Base-by-base conservation (phyloP, 352 stramenopile genomes). In the Phytophthora sojae region DNA sequence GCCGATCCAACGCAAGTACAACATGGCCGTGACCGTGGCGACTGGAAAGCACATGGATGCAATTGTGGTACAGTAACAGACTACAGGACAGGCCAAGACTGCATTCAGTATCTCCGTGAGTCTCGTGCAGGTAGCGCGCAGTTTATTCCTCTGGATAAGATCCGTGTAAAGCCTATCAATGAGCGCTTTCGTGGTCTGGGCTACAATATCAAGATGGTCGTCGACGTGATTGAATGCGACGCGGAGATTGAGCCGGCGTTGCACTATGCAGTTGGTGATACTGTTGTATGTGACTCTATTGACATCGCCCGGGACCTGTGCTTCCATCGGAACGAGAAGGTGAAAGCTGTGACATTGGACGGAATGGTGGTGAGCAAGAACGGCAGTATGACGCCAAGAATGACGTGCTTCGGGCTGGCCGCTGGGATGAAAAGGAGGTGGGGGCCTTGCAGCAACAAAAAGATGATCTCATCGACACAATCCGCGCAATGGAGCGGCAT, bases 11-110 rank as follows among this genome's bases (percentile, higher is more conserved):
- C 83, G 95, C 37, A 96, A 98, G 64, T 99, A 99, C 84, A 98
- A 99, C 76, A 91, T 99, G 75, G 98, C 97, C 23, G 95, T 99
- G 21, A 98, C 96, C 0, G 96, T 99, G 2, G 98, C 97, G 29
- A 97, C 94, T n/a, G 97, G 97, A 51, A 99, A 98, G 61, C 93
- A 99, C 80, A 99, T 99, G 95, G 97, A 99, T 69, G 86, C 91
- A n/a, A 82, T 96, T 35, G 89, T 96, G 55, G n/a, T n/a, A n/a
- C n/a, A n/a, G 89, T 96, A 11, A 60, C 54, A 1, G 85, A 96
- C 53, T 91, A 91, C 66, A 92, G 89, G 58, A 96, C 86, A 25
- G 88, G 77, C 1, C 85, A 95, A 79, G 88, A 95, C 19, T 96
- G 89, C 56, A 96, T 96, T 50, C 84, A 91, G 53, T 99, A 99